Evolutionary conservation across 345 rosid species (phyloP).

Genomic region (Eutrema heterophyllum): DNA sequence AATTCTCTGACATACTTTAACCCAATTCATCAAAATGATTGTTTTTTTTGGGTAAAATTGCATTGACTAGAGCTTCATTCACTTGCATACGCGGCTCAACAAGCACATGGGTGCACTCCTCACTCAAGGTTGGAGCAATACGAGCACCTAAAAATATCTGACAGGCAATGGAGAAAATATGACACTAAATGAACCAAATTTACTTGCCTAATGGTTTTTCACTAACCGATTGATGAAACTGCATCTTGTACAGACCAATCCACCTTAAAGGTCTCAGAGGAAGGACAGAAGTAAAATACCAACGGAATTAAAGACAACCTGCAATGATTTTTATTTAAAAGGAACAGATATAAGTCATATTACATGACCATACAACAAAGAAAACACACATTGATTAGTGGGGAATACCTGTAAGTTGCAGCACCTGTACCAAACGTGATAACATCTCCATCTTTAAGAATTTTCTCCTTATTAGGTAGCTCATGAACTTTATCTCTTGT

Average conservation of each 20-base stretch:
- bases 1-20: conserved; percentile 46
- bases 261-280: conserved; percentile 39
- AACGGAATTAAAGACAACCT: conserved; percentile 70
- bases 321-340: conserved; percentile 25
- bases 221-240: conserved; percentile 74
- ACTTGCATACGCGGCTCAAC: conserved; percentile 47
- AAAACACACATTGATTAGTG: not conserved
- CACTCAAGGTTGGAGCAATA: conserved; percentile 34
- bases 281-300: conserved; percentile 40
- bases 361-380: not conserved
- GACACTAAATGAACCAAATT: too few species aligned
- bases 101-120: conserved; percentile 78
- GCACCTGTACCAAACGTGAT: conserved; percentile 81
- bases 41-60: conserved; percentile 54
- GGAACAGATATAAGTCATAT: not conserved
- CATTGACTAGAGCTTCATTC: conserved; percentile 54
- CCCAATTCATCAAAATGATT: conserved; percentile 53
- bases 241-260: conserved; percentile 43
- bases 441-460: conserved; percentile 62
- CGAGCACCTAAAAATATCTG: conserved; percentile 58
- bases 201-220: not conserved
- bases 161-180: not conserved
- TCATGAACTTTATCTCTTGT: conserved; percentile 60
- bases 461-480: conserved; percentile 51
- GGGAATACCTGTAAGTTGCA: conserved; percentile 67